Evolutionary conservation across 2,329 filamentous ascomycete genomes (phyloP), one percentile per base, ranked within the genome.

Genomic region (Meredithiella fracta): DNA sequence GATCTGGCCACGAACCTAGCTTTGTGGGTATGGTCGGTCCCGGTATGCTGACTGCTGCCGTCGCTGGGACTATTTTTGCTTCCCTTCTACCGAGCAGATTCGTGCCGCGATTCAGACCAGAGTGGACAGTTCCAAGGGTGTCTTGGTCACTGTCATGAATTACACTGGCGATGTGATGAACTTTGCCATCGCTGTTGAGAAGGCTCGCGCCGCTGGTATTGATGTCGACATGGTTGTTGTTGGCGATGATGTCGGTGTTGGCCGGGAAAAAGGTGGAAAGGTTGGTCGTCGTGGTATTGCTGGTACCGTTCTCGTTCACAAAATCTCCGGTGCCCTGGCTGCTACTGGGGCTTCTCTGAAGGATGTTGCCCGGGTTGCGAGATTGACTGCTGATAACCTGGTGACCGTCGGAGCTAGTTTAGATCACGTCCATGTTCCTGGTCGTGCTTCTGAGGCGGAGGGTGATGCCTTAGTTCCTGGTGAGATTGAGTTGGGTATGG

Each of bases 61-160:
- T 94, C 1, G 85, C 88, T 0, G 90, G 90, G 17, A 90, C 86
- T 2, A 90, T 94, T 63, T 94, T 94, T 65, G 87, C 87, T 5
- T 86, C 82, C 87, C 87, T 0, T 82, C 78, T 4, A 83, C 87
- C 0, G 83, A 92, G 69, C 90, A 96, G 70, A 82, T 96, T 55
- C 79, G 86, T 56, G 74, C 78, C 61, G 87, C 82, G 58, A 83
- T 94, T 54, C 78, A 83, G 64, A 77, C 80, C 44, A 76, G 86
- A 20, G 85, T 94, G 2, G 80, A 86, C 59, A 76, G 77, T 2
- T 74, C 77, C 47, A 77, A 79, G 60, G 91, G 90, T 23, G 85
- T 95, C 1, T 68, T 96, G 42, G 85, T 95, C n/a, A 83, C 90
- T 4, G 86, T 94, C 29, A 95, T 94, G 86, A 96, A 96, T 68